A percentile compares a stretch with the other conserved stretches of the same genome.
These are phyloP conservation scores for Babesia gibsoni DNA, from an alignment of 169 alveolate species.

Conservation along the genomic window DNA sequence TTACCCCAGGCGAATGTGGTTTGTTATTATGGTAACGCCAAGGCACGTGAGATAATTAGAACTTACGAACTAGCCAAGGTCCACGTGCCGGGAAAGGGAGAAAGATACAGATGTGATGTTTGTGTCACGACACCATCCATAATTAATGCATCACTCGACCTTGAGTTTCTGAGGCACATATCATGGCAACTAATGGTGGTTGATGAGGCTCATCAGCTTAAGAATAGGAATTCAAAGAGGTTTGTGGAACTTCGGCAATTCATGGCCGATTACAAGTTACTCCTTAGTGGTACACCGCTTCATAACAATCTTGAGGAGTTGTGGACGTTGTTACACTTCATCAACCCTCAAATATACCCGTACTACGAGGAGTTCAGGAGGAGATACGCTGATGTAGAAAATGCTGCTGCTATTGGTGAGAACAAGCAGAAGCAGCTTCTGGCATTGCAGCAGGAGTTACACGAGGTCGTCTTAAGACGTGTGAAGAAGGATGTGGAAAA, in stretches of 20 bases:
- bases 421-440: slow-evolving; percentile 82
- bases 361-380: slow-evolving; percentile 80
- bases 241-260: slow-evolving; percentile 84
- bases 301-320: slow-evolving; percentile 92
- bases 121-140: slow-evolving; percentile 87
- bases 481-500: slow-evolving; percentile 90
- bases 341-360: slow-evolving; percentile 88
- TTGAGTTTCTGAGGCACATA: slow-evolving; percentile 81
- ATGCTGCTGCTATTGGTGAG: slow-evolving; percentile 85
- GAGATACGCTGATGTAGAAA: slow-evolving; percentile 82
- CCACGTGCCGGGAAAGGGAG: slow-evolving; percentile 75
- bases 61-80: slow-evolving; percentile 77
- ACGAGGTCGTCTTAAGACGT: slow-evolving; percentile 82
- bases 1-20: slow-evolving; percentile 91
- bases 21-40: slow-evolving; percentile 89
- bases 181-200: slow-evolving; percentile 89
- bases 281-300: slow-evolving; percentile 95
- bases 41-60: slow-evolving; percentile 84
- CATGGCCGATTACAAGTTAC: slow-evolving; percentile 83
- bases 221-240: slow-evolving; percentile 84
- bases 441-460: slow-evolving; percentile 83
- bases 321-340: slow-evolving; percentile 94
- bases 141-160: slow-evolving; percentile 81
- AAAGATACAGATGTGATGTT: slow-evolving; percentile 80
- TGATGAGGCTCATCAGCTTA: slow-evolving; percentile 92